Conservation (phyloP, 148 eudicot genomes). For the Cornus florida region DNA sequence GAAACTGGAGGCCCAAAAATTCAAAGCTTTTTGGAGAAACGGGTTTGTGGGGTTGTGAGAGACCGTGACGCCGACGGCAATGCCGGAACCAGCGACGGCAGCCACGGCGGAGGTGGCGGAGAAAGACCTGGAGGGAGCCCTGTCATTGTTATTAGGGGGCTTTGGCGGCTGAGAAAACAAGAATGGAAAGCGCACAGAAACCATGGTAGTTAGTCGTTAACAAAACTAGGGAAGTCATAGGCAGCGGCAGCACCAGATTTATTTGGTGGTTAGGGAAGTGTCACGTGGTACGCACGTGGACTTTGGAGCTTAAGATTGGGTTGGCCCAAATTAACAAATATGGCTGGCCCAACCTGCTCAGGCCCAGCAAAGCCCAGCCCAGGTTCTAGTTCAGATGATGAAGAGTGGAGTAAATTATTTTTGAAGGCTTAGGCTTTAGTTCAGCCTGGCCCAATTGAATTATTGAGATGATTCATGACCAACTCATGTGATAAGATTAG, state of each 20-base stretch:
- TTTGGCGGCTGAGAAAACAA: conserved; percentile 64
- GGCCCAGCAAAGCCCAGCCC: neutral
- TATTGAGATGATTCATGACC: too few species aligned
- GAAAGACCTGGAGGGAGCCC: conserved; percentile 22
- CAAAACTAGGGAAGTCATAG: neutral
- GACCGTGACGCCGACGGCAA: conserved; percentile 31
- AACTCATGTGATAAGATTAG: too few species aligned
- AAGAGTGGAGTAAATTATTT: too few species aligned
- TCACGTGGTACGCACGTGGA: neutral
- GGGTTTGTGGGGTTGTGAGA: conserved; percentile 36
- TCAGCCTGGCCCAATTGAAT: too few species aligned
- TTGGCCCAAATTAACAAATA: neutral
- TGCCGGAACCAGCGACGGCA: conserved; percentile 24
- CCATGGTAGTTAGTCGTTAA: conserved; percentile 31
- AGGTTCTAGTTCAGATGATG: too few species aligned
- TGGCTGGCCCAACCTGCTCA: neutral
- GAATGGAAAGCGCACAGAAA: conserved; percentile 66
- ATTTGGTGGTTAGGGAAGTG: neutral
- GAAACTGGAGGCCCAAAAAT: conserved; percentile 35
- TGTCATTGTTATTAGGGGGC: conserved; percentile 13
- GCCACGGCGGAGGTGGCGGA: conserved; percentile 28
- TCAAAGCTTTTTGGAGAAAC: conserved; percentile 34
- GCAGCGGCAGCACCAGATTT: neutral
- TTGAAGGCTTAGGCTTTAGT: too few species aligned
- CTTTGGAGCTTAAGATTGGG: neutral